These are phyloP conservation scores for Penicillium sp. DNA, from an alignment of 2,329 filamentous ascomycete genomes.

Conservation along the genomic window DNA sequence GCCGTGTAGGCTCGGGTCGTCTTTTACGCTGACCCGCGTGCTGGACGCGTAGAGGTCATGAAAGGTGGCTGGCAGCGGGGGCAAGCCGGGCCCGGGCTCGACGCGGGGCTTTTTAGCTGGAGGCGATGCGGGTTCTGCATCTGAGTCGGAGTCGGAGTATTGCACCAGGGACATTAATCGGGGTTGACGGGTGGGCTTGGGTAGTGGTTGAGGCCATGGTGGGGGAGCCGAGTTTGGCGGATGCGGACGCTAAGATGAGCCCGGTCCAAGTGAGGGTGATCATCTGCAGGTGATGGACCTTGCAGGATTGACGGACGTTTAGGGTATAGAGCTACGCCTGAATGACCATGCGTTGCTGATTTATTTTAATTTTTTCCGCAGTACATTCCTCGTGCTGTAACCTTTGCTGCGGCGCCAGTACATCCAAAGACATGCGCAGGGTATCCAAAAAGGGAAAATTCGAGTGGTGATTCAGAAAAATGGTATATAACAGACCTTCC, in stretches of 20 bases:
- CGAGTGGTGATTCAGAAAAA: neutral
- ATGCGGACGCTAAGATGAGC: neutral
- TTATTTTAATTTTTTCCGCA: neutral
- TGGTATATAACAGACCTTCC: neutral
- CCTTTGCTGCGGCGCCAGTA: neutral
- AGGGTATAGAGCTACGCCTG: neutral
- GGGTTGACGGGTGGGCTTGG: neutral
- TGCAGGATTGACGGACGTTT: neutral
- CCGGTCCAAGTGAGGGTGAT: neutral
- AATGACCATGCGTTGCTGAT: neutral
- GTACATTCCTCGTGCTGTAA: neutral
- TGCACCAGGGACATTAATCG: constrained; percentile 61
- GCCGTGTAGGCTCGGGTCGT: constrained; percentile 81
- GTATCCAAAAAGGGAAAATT: neutral
- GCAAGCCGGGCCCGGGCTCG: constrained; percentile 45
- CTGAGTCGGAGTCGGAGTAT: constrained; percentile 55
- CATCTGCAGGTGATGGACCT: neutral
- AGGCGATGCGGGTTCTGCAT: constrained; percentile 28
- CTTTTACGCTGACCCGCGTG: constrained; percentile 70
- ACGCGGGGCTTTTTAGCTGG: constrained; percentile 27
- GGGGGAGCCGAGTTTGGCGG: neutral
- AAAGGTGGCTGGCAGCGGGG: constrained; percentile 76
- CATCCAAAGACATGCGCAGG: neutral
- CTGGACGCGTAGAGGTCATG: constrained; percentile 86
- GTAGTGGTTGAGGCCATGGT: neutral